Evolutionary conservation across 345 rosid species (phyloP).

Genomic region (Trapa incisa): DNA sequence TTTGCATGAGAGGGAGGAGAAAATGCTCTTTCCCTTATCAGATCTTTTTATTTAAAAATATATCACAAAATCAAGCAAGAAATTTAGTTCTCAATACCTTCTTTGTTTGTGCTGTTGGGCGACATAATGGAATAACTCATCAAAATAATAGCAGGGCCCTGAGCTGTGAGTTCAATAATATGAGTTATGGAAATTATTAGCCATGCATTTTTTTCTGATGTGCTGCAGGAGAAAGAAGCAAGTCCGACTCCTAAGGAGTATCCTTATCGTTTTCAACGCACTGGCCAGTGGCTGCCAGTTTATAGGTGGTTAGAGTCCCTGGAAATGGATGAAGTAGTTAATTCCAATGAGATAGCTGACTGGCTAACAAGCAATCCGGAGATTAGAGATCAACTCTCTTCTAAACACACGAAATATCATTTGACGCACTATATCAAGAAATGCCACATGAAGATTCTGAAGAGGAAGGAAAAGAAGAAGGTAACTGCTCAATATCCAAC

Average conservation of each 20-base stretch:
- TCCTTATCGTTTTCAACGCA: slow-evolving; percentile 72
- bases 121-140: neutral
- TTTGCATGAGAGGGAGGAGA: neutral
- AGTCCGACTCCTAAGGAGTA: slow-evolving; percentile 22
- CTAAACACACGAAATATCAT: slow-evolving; percentile 83
- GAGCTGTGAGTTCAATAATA: neutral
- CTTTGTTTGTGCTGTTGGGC: neutral
- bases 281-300: slow-evolving; percentile 81
- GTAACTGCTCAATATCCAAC: neutral
- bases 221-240: neutral
- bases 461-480: slow-evolving; percentile 76
- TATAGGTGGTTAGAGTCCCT: slow-evolving; percentile 85
- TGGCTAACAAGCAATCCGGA: slow-evolving; percentile 66
- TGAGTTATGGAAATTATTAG: neutral
- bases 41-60: neutral
- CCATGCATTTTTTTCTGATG: neutral
- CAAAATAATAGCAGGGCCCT: neutral
- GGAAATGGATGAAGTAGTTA: slow-evolving; percentile 62
- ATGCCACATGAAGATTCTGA: slow-evolving; percentile 87
- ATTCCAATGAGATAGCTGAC: slow-evolving; percentile 72
- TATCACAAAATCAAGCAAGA: neutral
- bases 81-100: too few relatives aligned
- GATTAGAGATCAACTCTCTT: slow-evolving; percentile 51
- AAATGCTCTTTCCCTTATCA: neutral
- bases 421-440: slow-evolving; percentile 92